Evolutionary conservation across 805 yeast species (phyloP), one percentile per base, ranked within the genome.

Genomic region (Jamesozyma hellenica): DNA sequence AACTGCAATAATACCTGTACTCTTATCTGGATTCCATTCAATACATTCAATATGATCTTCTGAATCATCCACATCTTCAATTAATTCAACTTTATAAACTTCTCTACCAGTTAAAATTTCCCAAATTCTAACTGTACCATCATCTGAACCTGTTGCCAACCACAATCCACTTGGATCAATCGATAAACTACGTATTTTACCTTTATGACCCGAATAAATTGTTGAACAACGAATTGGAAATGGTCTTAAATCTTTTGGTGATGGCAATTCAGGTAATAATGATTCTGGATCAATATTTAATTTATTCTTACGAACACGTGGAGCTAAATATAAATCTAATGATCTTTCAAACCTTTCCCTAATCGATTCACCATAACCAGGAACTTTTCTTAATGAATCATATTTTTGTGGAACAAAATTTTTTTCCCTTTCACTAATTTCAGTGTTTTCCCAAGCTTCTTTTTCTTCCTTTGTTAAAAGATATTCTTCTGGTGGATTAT

Each of bases 101-200:
- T 90, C 94, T 64, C 98, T 79, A 35, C 98, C 98, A 4, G 96
- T 85, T 43, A 87, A 66, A 15, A 87, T 79, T 66, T 92, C 98
- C 97, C 98, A 92, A n/a, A 92, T 72, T 51, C 96, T 74, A 6
- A 92, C 88, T 14, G 88, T 74, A 40, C 97, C 97, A 59, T 92
- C 98, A 59, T 92, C 97, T 14, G 95, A 83, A 42, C 96, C 98
- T 3, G 98, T 92, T 16, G 98, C 98, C 41, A 92, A 68, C 92
- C 95, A 92, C 51, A 82, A 70, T 4, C 98, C 98, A 26, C 78
- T 70, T 37, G 95, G 94, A 58, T 90, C 95, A 35, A 90, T 73
- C 8, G 88, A 75, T 23, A 92, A 56, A 2, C 90, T 71, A 60
- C 98, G 79, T 36, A 92, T 79, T 53, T 79, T 79, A 33, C 81